Evolutionary conservation across 495 filamentous ascomycete genomes (phyloP).

Genomic region (Rhizodiscina lignyota): DNA sequence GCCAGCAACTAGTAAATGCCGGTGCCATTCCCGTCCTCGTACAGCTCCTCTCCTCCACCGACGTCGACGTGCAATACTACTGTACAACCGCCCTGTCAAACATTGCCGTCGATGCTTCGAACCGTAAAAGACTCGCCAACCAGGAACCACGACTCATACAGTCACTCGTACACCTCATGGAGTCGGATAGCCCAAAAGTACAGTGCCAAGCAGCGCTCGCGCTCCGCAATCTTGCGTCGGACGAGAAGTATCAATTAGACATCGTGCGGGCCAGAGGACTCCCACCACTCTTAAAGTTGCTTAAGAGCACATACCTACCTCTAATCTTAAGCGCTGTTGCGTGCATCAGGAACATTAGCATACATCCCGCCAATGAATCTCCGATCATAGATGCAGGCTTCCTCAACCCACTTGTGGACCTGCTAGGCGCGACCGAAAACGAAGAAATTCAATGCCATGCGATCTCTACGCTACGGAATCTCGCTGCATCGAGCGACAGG

Average conservation of each 20-base stretch:
- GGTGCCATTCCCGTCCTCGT: conserved; percentile 94
- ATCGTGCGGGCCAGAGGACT: conserved; percentile 83
- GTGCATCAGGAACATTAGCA: conserved; percentile 97
- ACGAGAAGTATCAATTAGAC: conserved; percentile 96
- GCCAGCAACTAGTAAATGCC: conserved; percentile 90
- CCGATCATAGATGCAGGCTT: conserved; percentile 98
- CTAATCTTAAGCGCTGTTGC: conserved; percentile 94
- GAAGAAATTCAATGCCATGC: conserved; percentile 99
- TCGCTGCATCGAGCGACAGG: conserved; percentile 88
- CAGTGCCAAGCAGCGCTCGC: conserved; percentile 95
- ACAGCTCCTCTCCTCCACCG: conserved; percentile 73
- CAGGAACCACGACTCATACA: conserved; percentile 81
- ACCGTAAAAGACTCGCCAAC: conserved; percentile 77
- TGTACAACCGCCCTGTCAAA: conserved; percentile 97
- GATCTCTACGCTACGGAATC: conserved; percentile 88
- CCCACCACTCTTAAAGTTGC: conserved; percentile 64
- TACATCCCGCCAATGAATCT: conserved; percentile 97
- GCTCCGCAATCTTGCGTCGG: conserved; percentile 86
- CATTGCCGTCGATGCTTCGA: conserved; percentile 85
- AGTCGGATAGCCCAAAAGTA: conserved; percentile 90
- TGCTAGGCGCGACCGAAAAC: conserved; percentile 88
- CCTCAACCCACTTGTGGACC: conserved; percentile 77
- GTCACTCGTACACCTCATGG: conserved; percentile 88
- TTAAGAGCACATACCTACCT: conserved; percentile 88
- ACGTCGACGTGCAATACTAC: conserved; percentile 98